These are phyloP conservation scores for Elaphomyces granulatus DNA, from an alignment of 495 filamentous ascomycete species.

Conservation along the genomic window DNA sequence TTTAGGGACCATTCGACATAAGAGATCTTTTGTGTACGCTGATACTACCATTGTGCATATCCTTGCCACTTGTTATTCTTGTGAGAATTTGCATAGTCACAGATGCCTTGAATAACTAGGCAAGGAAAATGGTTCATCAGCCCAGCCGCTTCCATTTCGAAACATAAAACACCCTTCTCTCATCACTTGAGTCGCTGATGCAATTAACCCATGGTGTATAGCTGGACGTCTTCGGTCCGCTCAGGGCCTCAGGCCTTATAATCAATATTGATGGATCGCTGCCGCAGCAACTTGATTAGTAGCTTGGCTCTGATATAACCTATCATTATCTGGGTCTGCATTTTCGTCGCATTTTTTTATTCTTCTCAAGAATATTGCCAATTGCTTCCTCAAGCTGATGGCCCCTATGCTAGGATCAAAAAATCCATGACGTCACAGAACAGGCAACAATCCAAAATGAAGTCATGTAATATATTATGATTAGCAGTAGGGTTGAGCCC, in stretches of 20 bases:
- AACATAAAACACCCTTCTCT: conserved; percentile 18
- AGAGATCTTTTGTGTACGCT: conserved; percentile 8
- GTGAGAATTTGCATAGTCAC: conserved; percentile 20
- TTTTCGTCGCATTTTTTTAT: too few species aligned
- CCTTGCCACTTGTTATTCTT: conserved; percentile 22
- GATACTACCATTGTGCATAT: conserved; percentile 18
- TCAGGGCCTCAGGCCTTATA: background rate
- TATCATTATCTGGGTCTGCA: too few species aligned
- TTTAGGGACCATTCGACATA: conserved; percentile 1
- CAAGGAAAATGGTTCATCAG: conserved; percentile 19
- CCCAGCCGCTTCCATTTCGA: conserved; percentile 22
- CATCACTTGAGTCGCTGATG: conserved; percentile 9
- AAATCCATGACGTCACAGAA: too few species aligned
- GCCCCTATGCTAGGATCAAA: too few species aligned
- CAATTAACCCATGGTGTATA: conserved; percentile 11
- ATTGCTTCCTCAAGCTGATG: too few species aligned
- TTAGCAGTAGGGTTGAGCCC: too few species aligned
- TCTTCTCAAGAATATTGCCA: too few species aligned
- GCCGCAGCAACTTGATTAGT: too few species aligned
- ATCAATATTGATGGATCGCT: conserved; percentile 4
- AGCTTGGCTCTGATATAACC: too few species aligned
- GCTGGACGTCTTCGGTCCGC: background rate
- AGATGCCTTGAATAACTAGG: conserved; percentile 18
- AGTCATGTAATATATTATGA: too few species aligned
- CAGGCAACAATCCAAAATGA: too few species aligned